Base-by-base conservation (phyloP, 257 asterid species). In the Cinchona pubescens region DNA sequence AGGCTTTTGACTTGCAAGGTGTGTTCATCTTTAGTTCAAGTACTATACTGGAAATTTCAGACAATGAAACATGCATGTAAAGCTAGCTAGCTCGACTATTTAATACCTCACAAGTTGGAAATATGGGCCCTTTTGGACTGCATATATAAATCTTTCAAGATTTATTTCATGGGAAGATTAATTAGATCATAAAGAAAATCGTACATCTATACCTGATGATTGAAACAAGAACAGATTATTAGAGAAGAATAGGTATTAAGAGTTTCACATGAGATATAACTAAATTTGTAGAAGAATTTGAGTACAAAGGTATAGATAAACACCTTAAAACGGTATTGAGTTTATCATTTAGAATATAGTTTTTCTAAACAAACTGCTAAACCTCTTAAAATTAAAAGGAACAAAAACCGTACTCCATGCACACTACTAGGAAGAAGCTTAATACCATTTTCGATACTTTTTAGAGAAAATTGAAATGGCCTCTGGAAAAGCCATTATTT, bases 31-130 rank as follows among this genome's bases (percentile, higher is more conserved):
- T 53, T 2, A 16, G 53, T 40, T 6, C n/a, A 72, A 58, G n/a
- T 25, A n/a, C n/a, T 59, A 7, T 59, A 45, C 69, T 65, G 69
- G 69, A 43, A n/a, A 40, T 72, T 59, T 72, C 55, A 42, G 76
- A 59, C 27, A 15, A 59, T 3, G 45, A 43, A 75, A 75, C 67
- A 66, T 75, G 74, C 74, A 66, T 55, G 73, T 30, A 56, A 67
- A 15, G n/a, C n/a, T n/a, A n/a, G n/a, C 19, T n/a, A 21, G 60
- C 18, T 58, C 5, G 64, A 42, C 56, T 21, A 55, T 67, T 76
- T 38, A 61, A 34, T 55, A 67, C 74, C 76, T 76, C 61, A 55
- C 69, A 67, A 76, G 79, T 58, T 67, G 79, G 59, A 40, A 56
- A 35, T 2, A 67, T 42, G 68, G 79, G 60, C 46, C 69, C 74